Percentiles rank a stretch among this genome's conserved stretches.
These are phyloP conservation scores for Chytriomyces hyalinus DNA, from an alignment of 192 early-diverging fungal genomes.

Conservation along the genomic window DNA sequence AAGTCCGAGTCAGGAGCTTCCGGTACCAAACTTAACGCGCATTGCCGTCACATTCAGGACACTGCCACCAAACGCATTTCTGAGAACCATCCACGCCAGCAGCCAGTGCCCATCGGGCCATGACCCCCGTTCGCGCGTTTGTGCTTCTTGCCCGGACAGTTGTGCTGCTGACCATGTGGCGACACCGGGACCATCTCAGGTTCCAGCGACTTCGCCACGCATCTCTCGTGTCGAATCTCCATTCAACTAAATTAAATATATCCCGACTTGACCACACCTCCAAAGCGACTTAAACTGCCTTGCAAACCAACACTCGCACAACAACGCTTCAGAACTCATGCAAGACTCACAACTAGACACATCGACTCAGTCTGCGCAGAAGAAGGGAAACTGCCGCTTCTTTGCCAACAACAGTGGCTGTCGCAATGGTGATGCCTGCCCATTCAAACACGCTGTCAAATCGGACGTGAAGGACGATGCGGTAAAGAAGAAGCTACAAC, in stretches of 20 bases:
- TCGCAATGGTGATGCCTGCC: not conserved
- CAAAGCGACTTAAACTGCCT: not conserved
- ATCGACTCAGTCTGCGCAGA: not conserved
- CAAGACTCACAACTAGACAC: not conserved
- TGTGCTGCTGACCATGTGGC: not conserved
- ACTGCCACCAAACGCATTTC: not conserved
- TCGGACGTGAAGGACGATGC: not conserved
- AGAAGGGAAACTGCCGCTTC: conserved; percentile 17
- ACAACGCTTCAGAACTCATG: not conserved
- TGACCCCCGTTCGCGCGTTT: not conserved
- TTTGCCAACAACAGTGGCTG: not conserved
- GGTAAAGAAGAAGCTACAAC: not conserved
- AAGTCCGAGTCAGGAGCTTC: not conserved
- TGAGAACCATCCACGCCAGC: not conserved
- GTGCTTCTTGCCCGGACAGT: not conserved
- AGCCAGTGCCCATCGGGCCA: not conserved
- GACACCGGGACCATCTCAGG: not conserved
- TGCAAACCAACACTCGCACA: not conserved
- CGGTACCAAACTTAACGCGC: too few relatives aligned
- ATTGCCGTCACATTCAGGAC: too few relatives aligned
- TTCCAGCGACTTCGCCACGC: not conserved
- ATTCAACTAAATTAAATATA: not conserved
- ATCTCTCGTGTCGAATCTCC: too few relatives aligned
- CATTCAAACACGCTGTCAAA: conserved; percentile 7
- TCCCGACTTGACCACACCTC: not conserved